Evolutionary conservation across 148 eudicot species (phyloP), one percentile per base, ranked within the genome.

Genomic region (Hydrangea macrophylla): DNA sequence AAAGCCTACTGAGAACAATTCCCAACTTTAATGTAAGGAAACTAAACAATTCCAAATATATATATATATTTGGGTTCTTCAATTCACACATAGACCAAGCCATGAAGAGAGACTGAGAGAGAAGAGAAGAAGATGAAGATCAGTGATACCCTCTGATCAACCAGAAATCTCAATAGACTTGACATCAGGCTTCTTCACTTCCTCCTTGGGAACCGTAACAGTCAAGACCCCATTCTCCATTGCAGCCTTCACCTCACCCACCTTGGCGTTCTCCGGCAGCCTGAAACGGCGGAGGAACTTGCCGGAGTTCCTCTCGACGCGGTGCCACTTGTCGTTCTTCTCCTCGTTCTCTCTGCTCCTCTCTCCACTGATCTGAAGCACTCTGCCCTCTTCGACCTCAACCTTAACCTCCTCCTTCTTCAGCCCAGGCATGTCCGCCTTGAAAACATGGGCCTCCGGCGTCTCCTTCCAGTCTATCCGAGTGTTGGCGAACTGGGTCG

Each of bases 401-500:
- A 82, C 74, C 69, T 76, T 79, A 40, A 82, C 27, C 9, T 76
- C 78, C 18, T 82, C 83, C 65, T 76, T 79, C 32, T 36, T 76
- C 27, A 82, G 20, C 40, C 86, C 86, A 0, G 83, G 83, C 0
- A 82, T 73, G 39, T 79, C 86, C 51, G 73, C 35, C 0, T 18
- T 37, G 72, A 82, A 76, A 20, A 70, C 66, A 64, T 82, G 86
- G 0, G 76, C 72, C 23, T 82, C 83, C 0, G 71, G 55, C 0
- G 83, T 79, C 72, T 82, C 86, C 64, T 82, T 79, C 86, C 86
- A 79, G 65, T 82, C 86, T 18, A 82, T 81, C 55, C n/a, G n/a
- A n/a, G n/a, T n/a, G n/a, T n/a, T n/a, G n/a, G n/a, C n/a, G n/a
- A n/a, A n/a, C n/a, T n/a, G n/a, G n/a, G n/a, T n/a, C n/a, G n/a